These are phyloP conservation scores for Ulmus americana DNA, from an alignment of 331 rosid species.

Conservation along the genomic window DNA sequence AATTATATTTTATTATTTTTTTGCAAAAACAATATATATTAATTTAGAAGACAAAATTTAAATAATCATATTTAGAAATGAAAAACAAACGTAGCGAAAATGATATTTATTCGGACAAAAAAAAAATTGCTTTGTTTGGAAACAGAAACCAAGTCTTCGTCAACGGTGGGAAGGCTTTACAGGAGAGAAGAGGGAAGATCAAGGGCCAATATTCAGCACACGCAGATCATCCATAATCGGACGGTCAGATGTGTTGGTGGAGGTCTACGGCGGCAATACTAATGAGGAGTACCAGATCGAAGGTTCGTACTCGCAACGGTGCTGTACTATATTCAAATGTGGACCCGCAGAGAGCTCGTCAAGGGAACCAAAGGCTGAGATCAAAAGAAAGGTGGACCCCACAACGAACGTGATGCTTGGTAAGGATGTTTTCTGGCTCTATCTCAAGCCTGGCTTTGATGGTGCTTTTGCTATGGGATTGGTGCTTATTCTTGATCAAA, in stretches of 20 bases:
- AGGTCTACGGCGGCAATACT: slow-evolving; percentile 34
- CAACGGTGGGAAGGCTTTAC: slow-evolving; percentile 81
- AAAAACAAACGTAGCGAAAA: no score
- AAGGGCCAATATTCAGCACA: slow-evolving; percentile 55
- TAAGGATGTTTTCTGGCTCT: slow-evolving; percentile 67
- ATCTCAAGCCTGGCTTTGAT: slow-evolving; percentile 60
- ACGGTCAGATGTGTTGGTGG: slow-evolving; percentile 57
- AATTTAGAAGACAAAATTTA: no score
- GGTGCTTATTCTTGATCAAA: slow-evolving; percentile 70
- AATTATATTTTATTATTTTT: no score
- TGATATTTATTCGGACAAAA: neutral
- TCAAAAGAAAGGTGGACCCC: slow-evolving; percentile 73
- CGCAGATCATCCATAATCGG: slow-evolving; percentile 68
- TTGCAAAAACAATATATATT: no score
- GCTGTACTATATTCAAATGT: slow-evolving; percentile 43
- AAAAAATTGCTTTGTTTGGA: neutral
- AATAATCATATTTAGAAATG: no score
- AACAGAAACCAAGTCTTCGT: slow-evolving; percentile 79
- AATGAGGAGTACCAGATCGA: slow-evolving; percentile 65
- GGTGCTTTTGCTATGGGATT: slow-evolving; percentile 73
- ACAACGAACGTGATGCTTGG: slow-evolving; percentile 69
- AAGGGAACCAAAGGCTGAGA: slow-evolving; percentile 58
- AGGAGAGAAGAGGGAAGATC: slow-evolving; percentile 63
- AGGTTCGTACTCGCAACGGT: slow-evolving; percentile 49
- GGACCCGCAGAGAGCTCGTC: neutral